phyloP scores from a whole-genome alignment of 2,329 filamentous ascomycete species.

The Fusarium sp. region DNA sequence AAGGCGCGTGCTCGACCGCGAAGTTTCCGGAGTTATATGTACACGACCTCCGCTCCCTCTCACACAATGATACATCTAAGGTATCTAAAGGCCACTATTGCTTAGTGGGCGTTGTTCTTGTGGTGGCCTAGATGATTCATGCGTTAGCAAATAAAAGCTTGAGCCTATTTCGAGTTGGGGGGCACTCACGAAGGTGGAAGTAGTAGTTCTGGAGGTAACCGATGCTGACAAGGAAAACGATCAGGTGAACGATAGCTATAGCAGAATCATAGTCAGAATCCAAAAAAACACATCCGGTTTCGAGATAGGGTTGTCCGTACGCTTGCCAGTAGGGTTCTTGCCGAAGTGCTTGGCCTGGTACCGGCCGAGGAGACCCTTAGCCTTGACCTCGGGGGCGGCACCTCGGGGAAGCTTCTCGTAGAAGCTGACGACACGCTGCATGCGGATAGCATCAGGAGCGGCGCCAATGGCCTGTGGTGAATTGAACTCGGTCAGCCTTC shows the following conservation, averaged over 20 bases:
- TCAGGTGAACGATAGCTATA: constrained; percentile 88
- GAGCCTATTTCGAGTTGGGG: not conserved
- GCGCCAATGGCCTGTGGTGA: constrained; percentile 86
- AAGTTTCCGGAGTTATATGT: constrained; percentile 59
- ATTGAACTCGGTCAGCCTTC: constrained; percentile 55
- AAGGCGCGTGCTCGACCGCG: constrained; percentile 56
- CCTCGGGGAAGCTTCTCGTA: constrained; percentile 99
- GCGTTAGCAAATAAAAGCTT: constrained; percentile 35
- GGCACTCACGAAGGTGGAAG: constrained; percentile 96
- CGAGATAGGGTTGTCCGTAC: constrained; percentile 69
- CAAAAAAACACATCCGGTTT: constrained; percentile 47
- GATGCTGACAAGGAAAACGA: constrained; percentile 82
- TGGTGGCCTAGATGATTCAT: constrained; percentile 81
- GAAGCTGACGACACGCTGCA: constrained; percentile 98
- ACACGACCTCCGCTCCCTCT: constrained; percentile 56
- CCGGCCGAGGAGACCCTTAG: constrained; percentile 85
- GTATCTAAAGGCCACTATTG: constrained; percentile 35
- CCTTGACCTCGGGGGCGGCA: constrained; percentile 85
- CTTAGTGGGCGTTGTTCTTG: constrained; percentile 99
- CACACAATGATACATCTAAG: constrained; percentile 44
- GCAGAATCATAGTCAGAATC: constrained; percentile 45
- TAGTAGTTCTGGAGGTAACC: constrained; percentile 99
- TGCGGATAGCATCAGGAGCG: constrained; percentile 94
- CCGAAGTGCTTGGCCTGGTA: constrained; percentile 96
- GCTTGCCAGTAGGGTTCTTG: constrained; percentile 89